Percentiles rank a stretch among this genome's conserved stretches.
These are phyloP conservation scores for Agrocybe praecox DNA, from an alignment of 768 basidiomycete genomes.

Conservation along the genomic window DNA sequence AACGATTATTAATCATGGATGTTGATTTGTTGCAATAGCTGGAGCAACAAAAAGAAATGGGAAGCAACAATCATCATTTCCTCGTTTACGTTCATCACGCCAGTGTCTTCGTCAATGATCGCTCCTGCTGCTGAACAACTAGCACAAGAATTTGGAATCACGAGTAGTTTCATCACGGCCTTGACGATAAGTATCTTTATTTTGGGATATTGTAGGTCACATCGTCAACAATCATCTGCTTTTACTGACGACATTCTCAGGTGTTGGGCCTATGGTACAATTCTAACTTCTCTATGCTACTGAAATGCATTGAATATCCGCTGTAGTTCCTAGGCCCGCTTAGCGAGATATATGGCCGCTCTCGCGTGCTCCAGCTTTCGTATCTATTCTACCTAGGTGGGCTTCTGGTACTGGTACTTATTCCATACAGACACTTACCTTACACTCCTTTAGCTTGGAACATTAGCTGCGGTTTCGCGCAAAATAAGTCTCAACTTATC, in stretches of 20 bases:
- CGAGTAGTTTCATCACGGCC: constrained; percentile 46
- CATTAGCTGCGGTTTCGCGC: constrained; percentile 66
- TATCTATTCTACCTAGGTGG: constrained; percentile 69
- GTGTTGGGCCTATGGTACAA: constrained; percentile 51
- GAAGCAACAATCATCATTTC: constrained; percentile 63
- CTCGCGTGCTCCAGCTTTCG: constrained; percentile 57
- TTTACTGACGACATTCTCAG: constrained; percentile 26
- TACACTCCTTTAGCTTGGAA: constrained; percentile 51
- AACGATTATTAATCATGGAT: neutral
- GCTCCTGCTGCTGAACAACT: constrained; percentile 62
- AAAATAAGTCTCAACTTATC: constrained; percentile 57
- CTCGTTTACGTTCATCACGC: constrained; percentile 66
- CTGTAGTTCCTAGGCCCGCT: constrained; percentile 56
- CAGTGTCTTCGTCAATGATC: constrained; percentile 74
- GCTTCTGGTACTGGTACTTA: constrained; percentile 5
- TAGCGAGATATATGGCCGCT: constrained; percentile 73
- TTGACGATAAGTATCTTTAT: constrained; percentile 60
- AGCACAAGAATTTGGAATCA: constrained; percentile 55
- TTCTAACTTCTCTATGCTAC: neutral
- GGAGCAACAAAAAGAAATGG: constrained; percentile 64
- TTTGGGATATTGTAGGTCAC: constrained; percentile 54
- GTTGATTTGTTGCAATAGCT: constrained; percentile 36
- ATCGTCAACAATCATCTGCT: neutral
- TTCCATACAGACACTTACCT: neutral
- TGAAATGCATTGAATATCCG: neutral